Evolutionary conservation across 1,139 yeast genomes (phyloP), one percentile per base, ranked within the genome.

Genomic region (Petasospora fabianii): DNA sequence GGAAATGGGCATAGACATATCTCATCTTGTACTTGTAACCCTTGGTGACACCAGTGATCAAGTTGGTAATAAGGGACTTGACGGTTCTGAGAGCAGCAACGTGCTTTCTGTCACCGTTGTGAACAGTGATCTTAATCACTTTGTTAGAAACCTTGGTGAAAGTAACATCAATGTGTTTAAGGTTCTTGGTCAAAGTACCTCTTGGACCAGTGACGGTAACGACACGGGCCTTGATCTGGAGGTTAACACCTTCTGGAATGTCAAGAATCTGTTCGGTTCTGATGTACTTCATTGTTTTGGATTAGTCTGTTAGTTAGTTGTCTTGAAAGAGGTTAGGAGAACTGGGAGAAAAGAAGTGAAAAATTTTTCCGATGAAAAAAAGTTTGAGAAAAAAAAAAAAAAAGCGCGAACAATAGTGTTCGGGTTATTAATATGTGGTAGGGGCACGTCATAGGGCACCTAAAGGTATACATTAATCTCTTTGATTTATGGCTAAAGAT

Each of bases 1-100:
- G 99, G 95, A 92, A 92, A 86, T 94, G 98, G 83, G 98, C 99
- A 69, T 92, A 94, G 57, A 92, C 98, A 71, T 88, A 90, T 80
- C 97, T 87, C 96, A 92, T 83, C 88, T 92, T 92, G 95, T 92
- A 92, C 76, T 84, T 82, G 95, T 76, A 92, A 71, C 98, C 97
- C 79, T 84, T 84, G 71, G 98, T 92, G 66, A 92, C 98, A 84
- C 99, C 98, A 56, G 86, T 86, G 75, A 92, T 73, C 81, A 92
- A 72, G 87, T 94, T 92, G 66, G 87, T 68, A 62, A 92, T 77
- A 67, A 92, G 77, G 58, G 97, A 86, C 77, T 88, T 88, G 71
- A 92, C 97, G 53, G 98, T 92, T 81, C 97, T 90, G 70, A 92
- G 80, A 67, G 97, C 87, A 68, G 99, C 99, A 71, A 92, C 97